Evolutionary conservation across 2,329 filamentous ascomycete genomes (phyloP).

Genomic region (Ophiostoma sp.): DNA sequence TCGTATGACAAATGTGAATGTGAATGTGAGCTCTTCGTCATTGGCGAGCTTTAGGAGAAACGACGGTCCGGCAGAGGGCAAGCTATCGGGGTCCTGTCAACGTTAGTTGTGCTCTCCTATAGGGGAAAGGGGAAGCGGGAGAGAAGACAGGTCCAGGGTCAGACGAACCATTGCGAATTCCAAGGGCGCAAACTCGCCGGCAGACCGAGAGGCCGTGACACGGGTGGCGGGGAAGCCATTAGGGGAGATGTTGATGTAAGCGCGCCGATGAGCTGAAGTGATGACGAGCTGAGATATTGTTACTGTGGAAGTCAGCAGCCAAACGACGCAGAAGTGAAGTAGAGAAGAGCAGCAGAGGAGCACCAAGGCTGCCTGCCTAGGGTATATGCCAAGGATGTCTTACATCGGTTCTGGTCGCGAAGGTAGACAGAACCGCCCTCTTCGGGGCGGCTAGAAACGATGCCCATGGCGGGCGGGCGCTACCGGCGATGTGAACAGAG

Average conservation of each 20-base stretch:
- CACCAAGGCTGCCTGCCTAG: background rate
- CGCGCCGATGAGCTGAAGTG: slow-evolving; percentile 72
- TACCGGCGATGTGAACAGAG: slow-evolving; percentile 4
- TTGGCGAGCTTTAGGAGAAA: slow-evolving; percentile 84
- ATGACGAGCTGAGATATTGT: slow-evolving; percentile 79
- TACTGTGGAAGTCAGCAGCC: slow-evolving; percentile 50
- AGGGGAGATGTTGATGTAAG: slow-evolving; percentile 70
- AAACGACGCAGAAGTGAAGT: background rate
- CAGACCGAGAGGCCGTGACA: slow-evolving; percentile 65
- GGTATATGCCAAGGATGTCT: slow-evolving; percentile 36
- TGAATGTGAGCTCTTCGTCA: slow-evolving; percentile 89
- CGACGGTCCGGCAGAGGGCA: slow-evolving; percentile 50
- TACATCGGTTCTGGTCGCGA: slow-evolving; percentile 88
- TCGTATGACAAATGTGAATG: slow-evolving; percentile 80
- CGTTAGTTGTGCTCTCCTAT: background rate
- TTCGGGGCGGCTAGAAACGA: slow-evolving; percentile 81
- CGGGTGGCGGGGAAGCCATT: slow-evolving; percentile 83
- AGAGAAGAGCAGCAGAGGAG: background rate
- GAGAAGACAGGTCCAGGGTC: background rate
- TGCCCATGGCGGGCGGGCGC: slow-evolving; percentile 64
- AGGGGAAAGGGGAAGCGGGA: background rate
- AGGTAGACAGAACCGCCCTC: slow-evolving; percentile 76
- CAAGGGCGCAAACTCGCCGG: slow-evolving; percentile 68
- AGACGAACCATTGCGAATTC: slow-evolving; percentile 82
- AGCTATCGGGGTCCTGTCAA: slow-evolving; percentile 68